Percentiles rank a stretch among this genome's conserved stretches.
Evolutionary conservation across 1,284 basidiomycete genomes (phyloP).

Genomic region (Xanthoconium separans): DNA sequence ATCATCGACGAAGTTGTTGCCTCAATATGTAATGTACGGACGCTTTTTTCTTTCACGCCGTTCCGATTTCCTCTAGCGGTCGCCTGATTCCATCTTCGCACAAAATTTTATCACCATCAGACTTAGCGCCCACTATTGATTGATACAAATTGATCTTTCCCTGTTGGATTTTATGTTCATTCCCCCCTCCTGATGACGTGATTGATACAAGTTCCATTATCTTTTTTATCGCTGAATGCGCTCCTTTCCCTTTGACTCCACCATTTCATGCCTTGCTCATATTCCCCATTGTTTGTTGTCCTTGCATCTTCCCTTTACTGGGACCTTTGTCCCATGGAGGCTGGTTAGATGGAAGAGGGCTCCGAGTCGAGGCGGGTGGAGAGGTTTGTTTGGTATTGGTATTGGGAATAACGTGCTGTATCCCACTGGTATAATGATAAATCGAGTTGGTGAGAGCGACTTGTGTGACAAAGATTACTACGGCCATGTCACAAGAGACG

Average conservation of each 20-base stretch:
- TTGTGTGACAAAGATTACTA: not conserved
- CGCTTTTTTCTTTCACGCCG: slow-evolving; percentile 61
- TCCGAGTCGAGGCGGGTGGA: slow-evolving; percentile 34
- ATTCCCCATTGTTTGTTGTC: slow-evolving; percentile 47
- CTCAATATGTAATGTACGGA: slow-evolving; percentile 56
- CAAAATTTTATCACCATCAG: slow-evolving; percentile 19
- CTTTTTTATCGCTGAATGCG: slow-evolving; percentile 22
- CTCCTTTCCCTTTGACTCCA: slow-evolving; percentile 24
- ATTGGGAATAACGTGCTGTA: not conserved
- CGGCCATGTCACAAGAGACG: slow-evolving; percentile 43
- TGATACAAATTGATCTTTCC: slow-evolving; percentile 29
- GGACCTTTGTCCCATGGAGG: slow-evolving; percentile 42
- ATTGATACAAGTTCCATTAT: slow-evolving; percentile 24
- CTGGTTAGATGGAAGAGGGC: slow-evolving; percentile 71
- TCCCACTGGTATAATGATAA: slow-evolving; percentile 1
- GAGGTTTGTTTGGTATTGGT: slow-evolving; percentile 10
- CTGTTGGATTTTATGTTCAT: slow-evolving; percentile 31
- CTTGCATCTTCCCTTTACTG: slow-evolving; percentile 61
- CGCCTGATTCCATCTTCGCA: slow-evolving; percentile 30
- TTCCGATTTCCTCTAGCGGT: slow-evolving; percentile 29
- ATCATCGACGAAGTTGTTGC: slow-evolving; percentile 32
- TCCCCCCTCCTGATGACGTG: slow-evolving; percentile 15
- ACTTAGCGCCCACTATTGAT: slow-evolving; percentile 36
- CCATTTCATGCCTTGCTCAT: slow-evolving; percentile 27
- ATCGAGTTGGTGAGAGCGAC: not conserved